phyloP scores from a whole-genome alignment of 2,329 filamentous ascomycete genomes.

The Colletotrichum melonis region DNA sequence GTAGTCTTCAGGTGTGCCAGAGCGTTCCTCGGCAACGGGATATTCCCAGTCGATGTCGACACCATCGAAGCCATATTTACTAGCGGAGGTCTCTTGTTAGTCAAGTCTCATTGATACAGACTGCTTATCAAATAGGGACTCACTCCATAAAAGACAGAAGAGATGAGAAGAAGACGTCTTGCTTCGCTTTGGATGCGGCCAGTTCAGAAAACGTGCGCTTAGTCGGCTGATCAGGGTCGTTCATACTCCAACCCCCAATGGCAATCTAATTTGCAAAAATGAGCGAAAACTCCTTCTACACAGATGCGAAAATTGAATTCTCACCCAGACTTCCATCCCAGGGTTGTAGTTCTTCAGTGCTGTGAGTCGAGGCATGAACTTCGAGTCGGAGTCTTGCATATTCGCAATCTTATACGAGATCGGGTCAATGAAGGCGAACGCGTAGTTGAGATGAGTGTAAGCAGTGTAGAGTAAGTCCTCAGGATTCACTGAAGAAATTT shows the following conservation, averaged over 20 bases:
- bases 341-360: background rate
- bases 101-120: background rate
- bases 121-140: too few species aligned
- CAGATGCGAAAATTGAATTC: too few species aligned
- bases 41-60: conserved; percentile 60
- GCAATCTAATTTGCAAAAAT: too few species aligned
- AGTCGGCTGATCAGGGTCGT: too few species aligned
- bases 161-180: too few species aligned
- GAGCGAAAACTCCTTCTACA: rapidly evolving
- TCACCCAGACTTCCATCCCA: too few species aligned
- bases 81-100: background rate
- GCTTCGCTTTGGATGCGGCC: too few species aligned
- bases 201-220: too few species aligned
- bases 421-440: conserved; percentile 41
- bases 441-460: conserved; percentile 48
- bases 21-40: conserved; percentile 27
- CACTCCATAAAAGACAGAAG: background rate
- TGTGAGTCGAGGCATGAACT: conserved; percentile 39
- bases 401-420: conserved; percentile 18
- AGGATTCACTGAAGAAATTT: background rate
- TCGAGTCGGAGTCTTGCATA: background rate
- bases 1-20: too few species aligned
- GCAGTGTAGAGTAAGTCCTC: background rate
- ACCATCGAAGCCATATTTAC: conserved; percentile 54
- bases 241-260: too few species aligned